Evolutionary conservation across 257 asterid species (phyloP), one percentile per base, ranked within the genome.

Genomic region (Forsythia viridissima): DNA sequence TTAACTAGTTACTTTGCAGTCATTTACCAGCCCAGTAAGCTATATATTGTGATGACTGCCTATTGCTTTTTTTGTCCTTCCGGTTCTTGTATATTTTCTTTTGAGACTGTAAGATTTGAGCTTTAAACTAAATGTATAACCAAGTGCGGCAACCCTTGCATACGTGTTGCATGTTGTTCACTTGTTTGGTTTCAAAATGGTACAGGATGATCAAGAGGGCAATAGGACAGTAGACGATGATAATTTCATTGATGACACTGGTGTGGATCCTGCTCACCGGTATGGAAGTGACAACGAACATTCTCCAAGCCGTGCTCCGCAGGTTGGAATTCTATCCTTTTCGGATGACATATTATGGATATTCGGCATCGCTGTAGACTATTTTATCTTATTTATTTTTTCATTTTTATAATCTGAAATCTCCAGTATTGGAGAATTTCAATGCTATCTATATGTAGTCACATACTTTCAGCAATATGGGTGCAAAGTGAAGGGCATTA

Each of bases 181-280:
- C 70, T 9, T 63, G 10, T 34, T 63, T 68, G 39, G 73, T 74
- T 52, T 43, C 34, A 13, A 15, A 15, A 65, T 81, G 74, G 38
- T 73, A 71, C 70, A 86, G 90, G 90, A 86, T 82, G 90, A 86
- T 63, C 80, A 70, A 20, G 85, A 88, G 59, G 91, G 89, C 38
- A 43, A 37, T n/a, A 80, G 84, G 79, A 81, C 84, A 0, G 1
- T 79, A n/a, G 82, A 85, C 66, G 91, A 88, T 78, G 91, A 88
- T 76, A 88, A 88, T 79, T 88, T 88, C 85, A 88, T 88, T 71
- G 89, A 88, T 78, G 91, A 88, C 73, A 80, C 39, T 76, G 91
- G 91, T 13, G 76, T 88, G 77, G 88, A 85, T 77, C 89, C 91
- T 30, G 85, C 81, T 59, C 86, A 82, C 75, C 82, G 84, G 52